Conservation (phyloP, 2,329 filamentous ascomycete species). For the Alternaria longipes region DNA sequence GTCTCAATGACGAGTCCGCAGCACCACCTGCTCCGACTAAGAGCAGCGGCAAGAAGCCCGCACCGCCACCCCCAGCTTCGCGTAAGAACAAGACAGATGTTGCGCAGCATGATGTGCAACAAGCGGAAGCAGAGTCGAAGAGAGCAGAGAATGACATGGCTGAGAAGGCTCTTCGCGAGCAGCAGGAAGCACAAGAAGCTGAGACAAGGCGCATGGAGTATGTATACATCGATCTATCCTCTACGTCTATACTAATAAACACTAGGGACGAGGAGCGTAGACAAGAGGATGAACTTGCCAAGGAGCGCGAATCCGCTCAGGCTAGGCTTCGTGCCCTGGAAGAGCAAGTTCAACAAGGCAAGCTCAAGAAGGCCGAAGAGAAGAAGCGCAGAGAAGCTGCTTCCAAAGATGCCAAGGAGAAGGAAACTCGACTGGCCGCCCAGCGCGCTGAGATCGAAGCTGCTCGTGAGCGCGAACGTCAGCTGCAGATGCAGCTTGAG, state of each 20-base stretch:
- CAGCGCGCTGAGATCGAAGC: constrained; percentile 92
- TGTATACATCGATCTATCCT: constrained; percentile 54
- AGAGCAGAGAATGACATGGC: constrained; percentile 65
- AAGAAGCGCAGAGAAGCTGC: constrained; percentile 92
- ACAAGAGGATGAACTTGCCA: constrained; percentile 82
- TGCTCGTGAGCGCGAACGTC: constrained; percentile 86
- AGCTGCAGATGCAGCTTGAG: constrained; percentile 89
- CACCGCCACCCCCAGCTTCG: constrained; percentile 76
- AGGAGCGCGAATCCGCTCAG: constrained; percentile 81
- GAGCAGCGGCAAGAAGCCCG: constrained; percentile 59
- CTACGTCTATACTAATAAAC: constrained; percentile 31
- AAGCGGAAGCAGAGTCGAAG: constrained; percentile 64
- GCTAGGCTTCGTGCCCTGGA: constrained; percentile 88
- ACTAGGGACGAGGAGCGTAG: constrained; percentile 74
- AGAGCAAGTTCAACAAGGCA: constrained; percentile 91
- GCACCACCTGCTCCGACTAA: constrained; percentile 65
- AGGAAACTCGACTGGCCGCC: constrained; percentile 82
- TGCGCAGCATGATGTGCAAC: constrained; percentile 64
- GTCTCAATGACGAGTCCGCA: constrained; percentile 79
- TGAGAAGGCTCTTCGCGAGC: constrained; percentile 67
- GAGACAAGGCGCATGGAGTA: constrained; percentile 84
- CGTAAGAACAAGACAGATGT: constrained; percentile 72
- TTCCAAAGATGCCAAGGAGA: constrained; percentile 84
- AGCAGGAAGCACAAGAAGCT: constrained; percentile 78
- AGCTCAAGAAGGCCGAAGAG: constrained; percentile 95